phyloP scores from a whole-genome alignment of 208 protist genomes.

The Kentomonas sorsogonicus region DNA sequence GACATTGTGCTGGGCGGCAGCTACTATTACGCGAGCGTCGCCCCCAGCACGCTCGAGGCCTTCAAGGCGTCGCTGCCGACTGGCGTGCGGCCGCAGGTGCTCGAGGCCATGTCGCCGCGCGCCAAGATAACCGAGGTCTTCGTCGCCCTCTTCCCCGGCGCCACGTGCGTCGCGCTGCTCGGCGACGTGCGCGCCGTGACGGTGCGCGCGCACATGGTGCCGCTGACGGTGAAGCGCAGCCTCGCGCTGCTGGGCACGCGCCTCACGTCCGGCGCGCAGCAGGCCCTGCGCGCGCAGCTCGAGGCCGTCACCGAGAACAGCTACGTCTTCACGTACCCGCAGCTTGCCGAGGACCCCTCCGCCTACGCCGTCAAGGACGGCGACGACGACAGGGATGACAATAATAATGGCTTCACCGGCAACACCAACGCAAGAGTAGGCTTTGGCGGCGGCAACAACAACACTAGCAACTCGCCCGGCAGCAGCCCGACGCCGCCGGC shows the following conservation, averaged over 20 bases:
- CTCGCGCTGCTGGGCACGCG: constrained; percentile 7
- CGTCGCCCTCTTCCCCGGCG: constrained; percentile 12
- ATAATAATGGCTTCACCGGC: too few species aligned
- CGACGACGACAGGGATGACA: constrained; percentile 8
- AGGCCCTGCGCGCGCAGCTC: not conserved
- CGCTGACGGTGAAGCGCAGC: constrained; percentile 11
- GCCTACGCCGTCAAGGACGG: constrained; percentile 9
- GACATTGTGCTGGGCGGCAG: too few species aligned
- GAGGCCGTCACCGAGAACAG: constrained; percentile 9
- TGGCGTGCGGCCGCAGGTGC: too few species aligned
- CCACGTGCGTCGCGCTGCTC: constrained; percentile 8
- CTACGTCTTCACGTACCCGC: constrained; percentile 3
- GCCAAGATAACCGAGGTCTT: too few species aligned
- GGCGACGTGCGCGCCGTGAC: constrained; percentile 8
- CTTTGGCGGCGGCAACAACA: not conserved
- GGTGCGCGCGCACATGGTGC: constrained; percentile 6
- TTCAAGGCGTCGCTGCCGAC: too few species aligned
- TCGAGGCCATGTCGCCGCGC: constrained; percentile 2
- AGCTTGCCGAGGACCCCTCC: constrained; percentile 3
- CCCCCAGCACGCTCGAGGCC: too few species aligned
- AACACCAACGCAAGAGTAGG: not conserved
- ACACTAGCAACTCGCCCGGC: not conserved
- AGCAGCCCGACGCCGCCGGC: not conserved
- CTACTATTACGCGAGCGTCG: too few species aligned
- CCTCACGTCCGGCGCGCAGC: not conserved